A percentile compares a stretch with the other conserved stretches of the same genome.
phyloP scores from a whole-genome alignment of 331 rosid genomes.

The Phaseolus coccineus region DNA sequence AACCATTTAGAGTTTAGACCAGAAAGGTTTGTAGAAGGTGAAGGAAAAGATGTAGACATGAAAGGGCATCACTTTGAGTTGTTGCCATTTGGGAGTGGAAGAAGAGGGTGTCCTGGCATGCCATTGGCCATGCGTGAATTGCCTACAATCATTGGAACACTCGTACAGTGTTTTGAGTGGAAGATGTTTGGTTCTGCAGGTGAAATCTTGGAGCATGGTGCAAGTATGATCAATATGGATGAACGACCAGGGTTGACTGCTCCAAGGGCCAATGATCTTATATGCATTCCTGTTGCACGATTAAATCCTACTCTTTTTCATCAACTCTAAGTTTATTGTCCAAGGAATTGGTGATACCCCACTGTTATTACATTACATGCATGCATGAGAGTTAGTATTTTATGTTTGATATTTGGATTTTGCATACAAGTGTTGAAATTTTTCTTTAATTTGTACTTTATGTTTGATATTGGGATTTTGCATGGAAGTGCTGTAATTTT shows the following conservation, averaged over 20 bases:
- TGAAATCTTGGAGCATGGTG: not conserved
- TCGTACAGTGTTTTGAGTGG: slow-evolving; percentile 51
- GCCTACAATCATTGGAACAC: slow-evolving; percentile 42
- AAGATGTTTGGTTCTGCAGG: slow-evolving; percentile 28
- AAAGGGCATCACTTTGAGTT: slow-evolving; percentile 47
- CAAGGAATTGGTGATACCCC: not conserved
- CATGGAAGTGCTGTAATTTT: too few species aligned
- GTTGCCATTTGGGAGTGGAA: slow-evolving; percentile 53
- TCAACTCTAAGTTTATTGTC: not conserved
- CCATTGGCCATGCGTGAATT: slow-evolving; percentile 49
- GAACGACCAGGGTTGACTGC: slow-evolving; percentile 56
- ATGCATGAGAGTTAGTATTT: too few species aligned
- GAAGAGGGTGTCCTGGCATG: slow-evolving; percentile 58
- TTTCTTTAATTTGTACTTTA: too few species aligned
- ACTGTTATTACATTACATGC: too few species aligned
- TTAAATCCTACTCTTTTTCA: slow-evolving; percentile 27
- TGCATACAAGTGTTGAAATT: too few species aligned
- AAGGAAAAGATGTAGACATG: not conserved
- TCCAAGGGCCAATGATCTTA: slow-evolving; percentile 48
- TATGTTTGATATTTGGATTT: too few species aligned
- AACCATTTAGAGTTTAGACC: slow-evolving; percentile 36
- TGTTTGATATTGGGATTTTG: too few species aligned
- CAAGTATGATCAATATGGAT: slow-evolving; percentile 29
- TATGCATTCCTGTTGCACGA: slow-evolving; percentile 47
- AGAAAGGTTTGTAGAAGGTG: slow-evolving; percentile 43